Evolutionary conservation across 2,329 filamentous ascomycete species (phyloP).

Genomic region (Berkeleyomyces basicola): DNA sequence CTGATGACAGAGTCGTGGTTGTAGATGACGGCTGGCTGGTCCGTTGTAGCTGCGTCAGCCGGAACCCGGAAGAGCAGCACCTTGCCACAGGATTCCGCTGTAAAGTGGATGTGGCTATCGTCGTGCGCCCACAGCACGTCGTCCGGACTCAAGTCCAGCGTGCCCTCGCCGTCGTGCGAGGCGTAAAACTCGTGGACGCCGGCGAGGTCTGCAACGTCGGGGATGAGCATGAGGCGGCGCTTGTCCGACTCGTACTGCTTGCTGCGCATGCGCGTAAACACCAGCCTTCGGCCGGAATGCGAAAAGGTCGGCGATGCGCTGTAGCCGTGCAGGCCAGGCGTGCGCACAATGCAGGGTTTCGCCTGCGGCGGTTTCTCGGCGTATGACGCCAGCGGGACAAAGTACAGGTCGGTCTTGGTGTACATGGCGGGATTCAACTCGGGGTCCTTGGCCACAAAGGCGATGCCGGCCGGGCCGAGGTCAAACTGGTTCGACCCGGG

Average conservation of each 20-base stretch:
- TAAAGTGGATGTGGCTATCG: slow-evolving; percentile 50
- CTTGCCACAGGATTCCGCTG: slow-evolving; percentile 52
- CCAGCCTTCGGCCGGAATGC: slow-evolving; percentile 50
- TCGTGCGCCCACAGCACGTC: slow-evolving; percentile 39
- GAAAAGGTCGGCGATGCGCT: slow-evolving; percentile 55
- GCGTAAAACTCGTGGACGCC: slow-evolving; percentile 46
- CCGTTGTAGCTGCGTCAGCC: slow-evolving; percentile 30
- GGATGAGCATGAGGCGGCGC: slow-evolving; percentile 47
- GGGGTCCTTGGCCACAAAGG: slow-evolving; percentile 62
- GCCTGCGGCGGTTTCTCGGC: slow-evolving; percentile 28
- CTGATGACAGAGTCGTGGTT: slow-evolving; percentile 36
- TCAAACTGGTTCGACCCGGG: slow-evolving; percentile 72
- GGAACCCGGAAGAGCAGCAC: slow-evolving; percentile 46
- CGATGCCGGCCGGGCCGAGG: slow-evolving; percentile 45
- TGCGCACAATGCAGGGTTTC: slow-evolving; percentile 28
- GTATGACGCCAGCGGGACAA: slow-evolving; percentile 47
- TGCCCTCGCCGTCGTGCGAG: slow-evolving; percentile 43
- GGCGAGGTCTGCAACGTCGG: slow-evolving; percentile 39
- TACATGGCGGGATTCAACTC: slow-evolving; percentile 52
- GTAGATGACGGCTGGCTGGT: slow-evolving; percentile 33
- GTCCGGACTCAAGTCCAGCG: slow-evolving; percentile 43
- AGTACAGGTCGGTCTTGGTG: slow-evolving; percentile 72
- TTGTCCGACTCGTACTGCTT: slow-evolving; percentile 71
- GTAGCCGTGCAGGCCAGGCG: slow-evolving; percentile 46
- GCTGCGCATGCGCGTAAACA: slow-evolving; percentile 63